Evolutionary conservation across 2,329 filamentous ascomycete species (phyloP), one percentile per base, ranked within the genome.

Genomic region (Aquanectria penicillioides): DNA sequence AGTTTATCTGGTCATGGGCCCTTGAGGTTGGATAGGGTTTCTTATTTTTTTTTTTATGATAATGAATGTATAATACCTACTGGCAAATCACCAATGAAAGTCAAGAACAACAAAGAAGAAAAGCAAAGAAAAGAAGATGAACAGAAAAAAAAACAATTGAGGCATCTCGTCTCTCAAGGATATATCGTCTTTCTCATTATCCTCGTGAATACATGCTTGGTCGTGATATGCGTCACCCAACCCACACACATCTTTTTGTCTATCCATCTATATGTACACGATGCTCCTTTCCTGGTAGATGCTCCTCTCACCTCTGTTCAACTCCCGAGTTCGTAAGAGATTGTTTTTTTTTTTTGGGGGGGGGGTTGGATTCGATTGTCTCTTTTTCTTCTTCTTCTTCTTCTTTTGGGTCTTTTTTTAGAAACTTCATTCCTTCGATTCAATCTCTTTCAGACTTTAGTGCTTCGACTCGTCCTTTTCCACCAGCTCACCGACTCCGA

Each of bases 401-500:
- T 18, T 18, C 15, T n/a, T 28, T 43, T 40, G 7, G n/a, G 8
- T 18, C n/a, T 7, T 29, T 46, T 46, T 33, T 28, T 18, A 33
- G 20, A n/a, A n/a, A n/a, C n/a, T 26, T 26, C 25, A 13, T 20
- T 8, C 33, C 23, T 51, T 20, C 8, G 17, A 31, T 47, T 37
- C 11, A n/a, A 10, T 22, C 38, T 8, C 15, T 41, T 28, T 55
- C 20, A 41, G 10, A 4, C 25, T 34, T 60, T 54, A 71, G 31
- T 71, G 59, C 68, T 76, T 74, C 17, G 67, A 83, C 77, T 90
- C 89, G 62, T 86, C 86, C 79, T 86, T 87, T 80, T 93, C 90
- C 18, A 93, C 89, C 71, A 93, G 76, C 66, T 90, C 89, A 3
- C 89, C 91, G 0, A 97, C 93, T 2, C 94, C 94, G 46, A 96